Conservation (phyloP, 306 rosid species). For the Quercus rubra region DNA sequence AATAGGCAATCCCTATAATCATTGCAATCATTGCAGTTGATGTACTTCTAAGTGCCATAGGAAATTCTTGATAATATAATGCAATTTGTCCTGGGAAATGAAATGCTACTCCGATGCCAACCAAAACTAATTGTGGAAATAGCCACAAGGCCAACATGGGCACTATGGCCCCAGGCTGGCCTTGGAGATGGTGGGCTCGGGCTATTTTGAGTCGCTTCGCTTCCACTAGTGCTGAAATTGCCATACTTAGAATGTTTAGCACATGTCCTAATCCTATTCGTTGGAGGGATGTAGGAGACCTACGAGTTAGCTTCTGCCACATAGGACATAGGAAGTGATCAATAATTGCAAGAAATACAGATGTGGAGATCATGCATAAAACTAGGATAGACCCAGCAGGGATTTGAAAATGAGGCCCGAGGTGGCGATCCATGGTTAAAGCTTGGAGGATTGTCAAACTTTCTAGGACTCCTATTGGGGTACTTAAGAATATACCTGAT, state of each 20-base stretch:
- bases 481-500: conserved; percentile 39
- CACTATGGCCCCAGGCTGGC: neutral
- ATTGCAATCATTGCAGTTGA: conserved; percentile 41
- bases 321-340: conserved; percentile 45
- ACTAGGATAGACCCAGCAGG: conserved; percentile 45
- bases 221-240: conserved; percentile 55
- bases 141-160: conserved; percentile 46
- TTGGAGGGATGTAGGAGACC: conserved; percentile 35
- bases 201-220: conserved; percentile 47
- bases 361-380: conserved; percentile 26
- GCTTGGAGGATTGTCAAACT: conserved; percentile 63
- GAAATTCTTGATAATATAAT: conserved; percentile 65
- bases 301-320: conserved; percentile 36
- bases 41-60: conserved; percentile 39
- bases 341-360: conserved; percentile 38
- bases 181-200: neutral
- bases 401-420: conserved; percentile 49
- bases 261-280: conserved; percentile 54
- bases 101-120: conserved; percentile 67
- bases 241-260: conserved; percentile 35
- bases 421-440: conserved; percentile 47
- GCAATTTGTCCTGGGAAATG: conserved; percentile 57
- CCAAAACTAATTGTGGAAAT: conserved; percentile 48
- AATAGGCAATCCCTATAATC: conserved; percentile 15
- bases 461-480: conserved; percentile 40